A percentile compares a stretch with the other conserved stretches of the same genome.
These are phyloP conservation scores for Ceratocystis papillata DNA, from an alignment of 2,329 filamentous ascomycete genomes.

Conservation along the genomic window DNA sequence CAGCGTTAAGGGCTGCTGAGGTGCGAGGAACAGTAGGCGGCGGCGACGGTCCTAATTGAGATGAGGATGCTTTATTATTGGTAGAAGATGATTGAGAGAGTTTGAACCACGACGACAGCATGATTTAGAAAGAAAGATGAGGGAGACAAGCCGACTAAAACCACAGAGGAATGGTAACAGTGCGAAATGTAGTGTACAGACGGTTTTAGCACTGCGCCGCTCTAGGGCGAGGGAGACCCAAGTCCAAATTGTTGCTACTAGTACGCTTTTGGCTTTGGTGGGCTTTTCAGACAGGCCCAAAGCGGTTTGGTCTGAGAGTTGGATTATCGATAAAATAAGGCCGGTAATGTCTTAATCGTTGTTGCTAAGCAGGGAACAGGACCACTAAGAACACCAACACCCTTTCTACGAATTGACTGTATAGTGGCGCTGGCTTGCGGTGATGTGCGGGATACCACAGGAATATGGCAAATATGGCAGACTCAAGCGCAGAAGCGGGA, in stretches of 20 bases:
- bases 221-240: slow-evolving; percentile 1
- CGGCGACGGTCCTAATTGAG: neutral
- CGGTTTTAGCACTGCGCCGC: slow-evolving; percentile 3
- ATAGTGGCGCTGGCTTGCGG: slow-evolving; percentile 1
- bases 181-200: neutral
- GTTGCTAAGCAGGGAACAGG: slow-evolving; percentile 5
- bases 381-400: slow-evolving; percentile 10
- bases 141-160: slow-evolving; percentile 15
- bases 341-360: slow-evolving; percentile 9
- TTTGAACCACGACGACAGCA: slow-evolving; percentile 17
- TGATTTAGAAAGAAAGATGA: slow-evolving; percentile 16
- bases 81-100: slow-evolving; percentile 12
- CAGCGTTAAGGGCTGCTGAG: neutral
- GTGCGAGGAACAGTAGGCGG: neutral
- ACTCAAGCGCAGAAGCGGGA: neutral
- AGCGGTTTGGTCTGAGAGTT: slow-evolving; percentile 9
- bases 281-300: slow-evolving; percentile 12
- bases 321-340: slow-evolving; percentile 14
- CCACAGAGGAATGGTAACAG: slow-evolving; percentile 17
- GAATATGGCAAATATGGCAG: slow-evolving; percentile 1
- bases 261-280: slow-evolving; percentile 19
- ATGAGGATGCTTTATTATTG: neutral
- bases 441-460: neutral
- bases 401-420: slow-evolving; percentile 1
- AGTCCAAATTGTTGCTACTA: slow-evolving; percentile 6